Conservation (phyloP, 139 green algal genomes). For the Ostreobium quekettii region DNA sequence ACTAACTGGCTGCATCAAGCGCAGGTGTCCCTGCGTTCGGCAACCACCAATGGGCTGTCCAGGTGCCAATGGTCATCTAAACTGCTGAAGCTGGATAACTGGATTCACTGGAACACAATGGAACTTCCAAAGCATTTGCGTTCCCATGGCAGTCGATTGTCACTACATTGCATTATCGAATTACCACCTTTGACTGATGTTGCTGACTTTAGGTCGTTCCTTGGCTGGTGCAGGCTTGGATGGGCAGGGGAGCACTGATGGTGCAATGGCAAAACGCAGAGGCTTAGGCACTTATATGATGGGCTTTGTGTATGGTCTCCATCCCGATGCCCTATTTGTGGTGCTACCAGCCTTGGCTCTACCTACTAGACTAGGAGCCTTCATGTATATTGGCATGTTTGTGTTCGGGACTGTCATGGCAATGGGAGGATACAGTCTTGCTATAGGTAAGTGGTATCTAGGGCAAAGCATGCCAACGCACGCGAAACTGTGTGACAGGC, state of each 20-base stretch:
- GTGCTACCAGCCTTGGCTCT: slow-evolving; percentile 91
- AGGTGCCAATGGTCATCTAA: too few relatives aligned
- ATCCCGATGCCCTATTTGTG: slow-evolving; percentile 94
- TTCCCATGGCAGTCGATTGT: too few relatives aligned
- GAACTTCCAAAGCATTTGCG: background rate
- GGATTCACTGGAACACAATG: background rate
- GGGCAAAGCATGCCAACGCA: too few relatives aligned
- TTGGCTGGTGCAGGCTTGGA: background rate
- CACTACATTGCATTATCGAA: too few relatives aligned
- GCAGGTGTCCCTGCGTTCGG: too few relatives aligned
- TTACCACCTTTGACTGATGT: background rate
- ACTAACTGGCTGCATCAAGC: too few relatives aligned
- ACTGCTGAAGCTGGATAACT: too few relatives aligned
- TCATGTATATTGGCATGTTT: slow-evolving; percentile 88
- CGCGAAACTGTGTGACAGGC: too few relatives aligned
- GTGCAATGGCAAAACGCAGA: background rate
- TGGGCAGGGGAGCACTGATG: too few relatives aligned
- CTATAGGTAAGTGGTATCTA: slow-evolving; percentile 77
- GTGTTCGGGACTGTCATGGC: slow-evolving; percentile 87
- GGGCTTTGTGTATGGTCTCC: slow-evolving; percentile 92
- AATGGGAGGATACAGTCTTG: slow-evolving; percentile 90
- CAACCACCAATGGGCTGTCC: too few relatives aligned
- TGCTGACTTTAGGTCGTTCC: background rate
- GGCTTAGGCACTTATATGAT: slow-evolving; percentile 69
- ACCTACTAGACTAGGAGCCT: slow-evolving; percentile 74